phyloP scores from a whole-genome alignment of 73 alveolate species.

The Paramecium tetraurelia region DNA sequence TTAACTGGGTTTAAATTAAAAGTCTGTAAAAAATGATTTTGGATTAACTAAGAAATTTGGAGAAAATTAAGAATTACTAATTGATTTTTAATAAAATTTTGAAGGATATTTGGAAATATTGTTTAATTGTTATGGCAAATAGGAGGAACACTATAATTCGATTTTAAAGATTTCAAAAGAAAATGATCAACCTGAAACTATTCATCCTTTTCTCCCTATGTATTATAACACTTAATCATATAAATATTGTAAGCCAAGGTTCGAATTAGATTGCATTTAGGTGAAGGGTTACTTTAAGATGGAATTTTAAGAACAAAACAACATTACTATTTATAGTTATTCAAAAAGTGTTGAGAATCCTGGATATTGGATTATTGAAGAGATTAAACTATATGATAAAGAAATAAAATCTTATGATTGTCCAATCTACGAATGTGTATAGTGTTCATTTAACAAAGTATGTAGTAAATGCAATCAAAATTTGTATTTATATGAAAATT shows the following conservation, averaged over 20 bases:
- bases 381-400: background rate
- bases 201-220: background rate
- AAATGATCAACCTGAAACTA: background rate
- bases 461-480: background rate
- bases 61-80: background rate
- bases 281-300: background rate
- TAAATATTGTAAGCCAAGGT: background rate
- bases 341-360: background rate
- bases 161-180: background rate
- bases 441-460: background rate
- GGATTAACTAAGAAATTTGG: background rate
- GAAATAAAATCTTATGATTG: background rate
- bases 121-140: background rate
- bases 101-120: background rate
- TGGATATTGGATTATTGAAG: background rate
- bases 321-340: background rate
- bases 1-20: background rate
- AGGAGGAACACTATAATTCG: background rate
- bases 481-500: background rate
- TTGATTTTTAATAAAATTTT: background rate
- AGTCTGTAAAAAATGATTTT: background rate
- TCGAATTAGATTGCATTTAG: background rate
- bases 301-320: background rate
- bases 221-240: background rate
- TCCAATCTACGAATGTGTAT: background rate